Conservation (phyloP, 192 early-diverging fungal genomes). For the Linnemannia elongata region DNA sequence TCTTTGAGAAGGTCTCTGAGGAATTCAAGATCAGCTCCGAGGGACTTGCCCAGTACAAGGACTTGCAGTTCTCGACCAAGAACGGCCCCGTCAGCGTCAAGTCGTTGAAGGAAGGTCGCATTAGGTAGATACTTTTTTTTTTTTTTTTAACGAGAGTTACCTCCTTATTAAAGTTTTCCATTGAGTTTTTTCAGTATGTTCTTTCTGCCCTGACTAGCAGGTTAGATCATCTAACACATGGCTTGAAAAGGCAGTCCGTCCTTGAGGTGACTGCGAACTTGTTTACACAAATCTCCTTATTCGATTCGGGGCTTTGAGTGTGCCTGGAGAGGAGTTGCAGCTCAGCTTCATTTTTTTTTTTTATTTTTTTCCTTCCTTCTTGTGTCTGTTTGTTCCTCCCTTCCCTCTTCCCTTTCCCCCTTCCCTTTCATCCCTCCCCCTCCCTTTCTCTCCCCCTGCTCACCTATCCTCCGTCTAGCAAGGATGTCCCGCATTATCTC, state of each 20-base stretch:
- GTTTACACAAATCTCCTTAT: slow-evolving; percentile 22
- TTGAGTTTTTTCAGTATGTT: not conserved
- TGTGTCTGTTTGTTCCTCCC: not conserved
- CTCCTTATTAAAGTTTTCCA: slow-evolving; percentile 2
- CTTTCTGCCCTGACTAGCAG: not conserved
- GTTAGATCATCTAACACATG: too few relatives aligned
- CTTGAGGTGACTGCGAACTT: slow-evolving; percentile 10
- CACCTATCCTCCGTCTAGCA: not conserved
- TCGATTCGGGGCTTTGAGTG: slow-evolving; percentile 4
- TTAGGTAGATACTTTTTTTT: slow-evolving; percentile 33
- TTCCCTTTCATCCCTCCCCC: not conserved
- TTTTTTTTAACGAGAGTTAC: not conserved
- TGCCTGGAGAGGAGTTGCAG: not conserved
- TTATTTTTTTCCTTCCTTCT: not conserved
- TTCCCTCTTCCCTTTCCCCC: not conserved
- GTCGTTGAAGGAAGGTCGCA: slow-evolving; percentile 58
- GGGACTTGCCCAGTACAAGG: slow-evolving; percentile 66
- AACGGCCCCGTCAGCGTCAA: slow-evolving; percentile 63
- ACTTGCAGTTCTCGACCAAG: slow-evolving; percentile 63
- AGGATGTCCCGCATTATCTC: slow-evolving; percentile 28
- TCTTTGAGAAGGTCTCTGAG: slow-evolving; percentile 71
- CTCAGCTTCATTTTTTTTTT: not conserved
- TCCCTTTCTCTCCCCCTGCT: not conserved
- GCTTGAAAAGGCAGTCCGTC: too few relatives aligned
- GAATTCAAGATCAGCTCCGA: slow-evolving; percentile 63